Evolutionary conservation across 1,284 basidiomycete genomes (phyloP).

Genomic region (Rhodotorula sp.): DNA sequence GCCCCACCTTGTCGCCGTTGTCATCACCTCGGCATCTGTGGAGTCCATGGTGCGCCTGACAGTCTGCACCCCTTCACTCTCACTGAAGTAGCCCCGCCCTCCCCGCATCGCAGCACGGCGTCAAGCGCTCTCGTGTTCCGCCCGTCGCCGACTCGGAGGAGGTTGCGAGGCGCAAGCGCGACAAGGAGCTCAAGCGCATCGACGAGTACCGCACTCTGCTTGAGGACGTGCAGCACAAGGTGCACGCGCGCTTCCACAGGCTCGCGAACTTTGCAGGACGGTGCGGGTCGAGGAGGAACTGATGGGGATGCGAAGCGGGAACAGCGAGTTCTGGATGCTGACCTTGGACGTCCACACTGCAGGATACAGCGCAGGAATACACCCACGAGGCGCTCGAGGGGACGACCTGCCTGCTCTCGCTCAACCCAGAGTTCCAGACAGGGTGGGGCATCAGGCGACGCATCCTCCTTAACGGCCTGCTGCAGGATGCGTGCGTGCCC

Average conservation of each 20-base stretch:
- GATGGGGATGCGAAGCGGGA: neutral
- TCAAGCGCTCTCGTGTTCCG: constrained; percentile 63
- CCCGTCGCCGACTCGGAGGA: constrained; percentile 44
- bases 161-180: constrained; percentile 18
- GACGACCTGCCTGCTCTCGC: constrained; percentile 36
- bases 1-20: neutral
- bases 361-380: constrained; percentile 46
- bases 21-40: neutral
- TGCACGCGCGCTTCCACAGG: constrained; percentile 57
- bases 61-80: neutral
- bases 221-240: constrained; percentile 65
- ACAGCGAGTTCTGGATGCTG: constrained; percentile 55
- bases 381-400: constrained; percentile 66
- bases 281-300: neutral
- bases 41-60: neutral
- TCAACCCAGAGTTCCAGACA: constrained; percentile 67
- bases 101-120: constrained; percentile 64
- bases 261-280: neutral
- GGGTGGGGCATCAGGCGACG: constrained; percentile 87
- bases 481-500: constrained; percentile 49
- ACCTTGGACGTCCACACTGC: neutral
- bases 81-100: too few relatives aligned
- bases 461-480: constrained; percentile 72
- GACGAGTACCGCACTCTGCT: constrained; percentile 71
- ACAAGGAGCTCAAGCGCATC: constrained; percentile 71